phyloP scores from a whole-genome alignment of 2,329 filamentous ascomycete species.

The Ramularia endophylla region DNA sequence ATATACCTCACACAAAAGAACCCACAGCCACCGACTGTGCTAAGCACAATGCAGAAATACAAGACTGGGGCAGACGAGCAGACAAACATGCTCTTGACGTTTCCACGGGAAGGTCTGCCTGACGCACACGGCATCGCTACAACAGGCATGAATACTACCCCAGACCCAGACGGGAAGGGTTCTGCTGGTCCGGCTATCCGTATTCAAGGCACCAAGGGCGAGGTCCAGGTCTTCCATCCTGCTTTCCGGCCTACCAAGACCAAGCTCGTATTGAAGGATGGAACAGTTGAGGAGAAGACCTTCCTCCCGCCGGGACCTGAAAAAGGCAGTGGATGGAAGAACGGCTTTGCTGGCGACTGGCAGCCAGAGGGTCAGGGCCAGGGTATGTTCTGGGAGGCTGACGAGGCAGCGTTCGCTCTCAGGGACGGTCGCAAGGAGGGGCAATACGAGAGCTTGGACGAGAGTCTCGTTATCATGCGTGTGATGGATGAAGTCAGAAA shows the following conservation, averaged over 20 bases:
- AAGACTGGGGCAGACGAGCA: slow-evolving; percentile 69
- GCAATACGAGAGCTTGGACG: slow-evolving; percentile 60
- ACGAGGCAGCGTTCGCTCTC: slow-evolving; percentile 69
- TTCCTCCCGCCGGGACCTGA: slow-evolving; percentile 43
- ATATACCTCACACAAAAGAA: slow-evolving; percentile 70
- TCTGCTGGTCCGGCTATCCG: slow-evolving; percentile 62
- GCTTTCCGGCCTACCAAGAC: slow-evolving; percentile 58
- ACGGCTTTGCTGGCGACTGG: slow-evolving; percentile 38
- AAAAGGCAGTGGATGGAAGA: slow-evolving; percentile 42
- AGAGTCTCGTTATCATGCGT: slow-evolving; percentile 83
- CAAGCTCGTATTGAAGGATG: slow-evolving; percentile 35
- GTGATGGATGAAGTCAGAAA: slow-evolving; percentile 63
- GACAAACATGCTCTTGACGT: slow-evolving; percentile 71
- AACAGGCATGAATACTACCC: slow-evolving; percentile 57
- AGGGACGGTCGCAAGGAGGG: slow-evolving; percentile 74
- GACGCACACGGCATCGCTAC: slow-evolving; percentile 61
- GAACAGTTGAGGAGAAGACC: slow-evolving; percentile 44
- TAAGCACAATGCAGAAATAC: slow-evolving; percentile 65
- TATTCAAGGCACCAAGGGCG: slow-evolving; percentile 73
- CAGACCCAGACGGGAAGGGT: slow-evolving; percentile 56
- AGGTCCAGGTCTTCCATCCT: slow-evolving; percentile 72
- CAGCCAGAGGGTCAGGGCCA: slow-evolving; percentile 57
- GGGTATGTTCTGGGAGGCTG: slow-evolving; percentile 87
- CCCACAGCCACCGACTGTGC: slow-evolving; percentile 63
- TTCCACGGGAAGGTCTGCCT: slow-evolving; percentile 54